These are phyloP conservation scores for Populus simonii DNA, from an alignment of 345 rosid species.

Conservation along the genomic window DNA sequence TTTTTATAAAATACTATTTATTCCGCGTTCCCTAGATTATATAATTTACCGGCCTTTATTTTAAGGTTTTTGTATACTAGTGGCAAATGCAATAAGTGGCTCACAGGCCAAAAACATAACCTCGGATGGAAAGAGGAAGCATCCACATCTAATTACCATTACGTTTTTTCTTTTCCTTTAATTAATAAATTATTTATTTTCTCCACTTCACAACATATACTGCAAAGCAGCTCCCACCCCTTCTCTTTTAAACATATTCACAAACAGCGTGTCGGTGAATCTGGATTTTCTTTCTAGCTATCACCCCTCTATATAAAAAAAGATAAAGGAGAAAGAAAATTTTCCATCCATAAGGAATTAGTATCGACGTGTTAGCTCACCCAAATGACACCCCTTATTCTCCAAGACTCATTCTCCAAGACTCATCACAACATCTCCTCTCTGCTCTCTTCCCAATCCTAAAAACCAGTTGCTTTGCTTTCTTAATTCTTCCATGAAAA, in stretches of 20 bases:
- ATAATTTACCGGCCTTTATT: too few relatives aligned
- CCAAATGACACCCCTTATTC: constrained; percentile 23
- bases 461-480: not conserved
- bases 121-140: too few relatives aligned
- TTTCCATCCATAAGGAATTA: not conserved
- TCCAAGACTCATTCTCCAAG: not conserved
- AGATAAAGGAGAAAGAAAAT: not conserved
- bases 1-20: too few relatives aligned
- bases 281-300: constrained; percentile 30
- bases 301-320: too few relatives aligned
- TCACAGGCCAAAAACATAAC: too few relatives aligned
- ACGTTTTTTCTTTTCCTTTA: too few relatives aligned
- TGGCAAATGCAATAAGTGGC: too few relatives aligned
- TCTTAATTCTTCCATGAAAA: not conserved
- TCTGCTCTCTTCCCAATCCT: constrained; percentile 6
- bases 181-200: not conserved
- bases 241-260: constrained; percentile 12
- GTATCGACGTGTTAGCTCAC: constrained; percentile 37
- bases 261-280: constrained; percentile 77
- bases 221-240: not conserved
- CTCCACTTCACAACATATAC: not conserved
- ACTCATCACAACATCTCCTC: not conserved
- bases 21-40: too few relatives aligned
- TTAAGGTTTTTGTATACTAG: too few relatives aligned
- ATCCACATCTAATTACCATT: too few relatives aligned